Evolutionary conservation across 2,329 filamentous ascomycete genomes (phyloP).

Genomic region (Calycina marina): DNA sequence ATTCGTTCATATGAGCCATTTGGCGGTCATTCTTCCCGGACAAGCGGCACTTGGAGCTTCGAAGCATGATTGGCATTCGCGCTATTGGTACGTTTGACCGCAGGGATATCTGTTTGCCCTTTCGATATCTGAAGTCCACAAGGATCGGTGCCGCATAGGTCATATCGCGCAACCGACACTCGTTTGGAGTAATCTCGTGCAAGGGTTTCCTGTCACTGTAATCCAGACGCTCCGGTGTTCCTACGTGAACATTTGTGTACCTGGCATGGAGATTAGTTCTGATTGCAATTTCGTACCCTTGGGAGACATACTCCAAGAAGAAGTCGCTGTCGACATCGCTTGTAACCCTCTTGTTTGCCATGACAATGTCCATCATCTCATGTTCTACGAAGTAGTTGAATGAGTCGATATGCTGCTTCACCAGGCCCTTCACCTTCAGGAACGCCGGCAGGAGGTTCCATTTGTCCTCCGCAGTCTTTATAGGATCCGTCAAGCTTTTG

Average conservation of each 20-base stretch:
- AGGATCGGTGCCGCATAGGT: slow-evolving; percentile 94
- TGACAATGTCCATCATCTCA: slow-evolving; percentile 92
- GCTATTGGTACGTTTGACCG: slow-evolving; percentile 70
- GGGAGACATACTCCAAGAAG: slow-evolving; percentile 52
- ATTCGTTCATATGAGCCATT: slow-evolving; percentile 90
- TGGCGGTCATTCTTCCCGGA: slow-evolving; percentile 69
- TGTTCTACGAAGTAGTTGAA: slow-evolving; percentile 98
- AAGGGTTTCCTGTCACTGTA: slow-evolving; percentile 55
- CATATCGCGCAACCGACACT: slow-evolving; percentile 90
- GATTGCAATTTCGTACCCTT: background rate
- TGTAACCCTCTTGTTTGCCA: slow-evolving; percentile 74
- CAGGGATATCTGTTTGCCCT: slow-evolving; percentile 62
- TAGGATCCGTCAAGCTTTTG: slow-evolving; percentile 53
- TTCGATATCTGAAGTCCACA: slow-evolving; percentile 81
- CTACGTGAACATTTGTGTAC: slow-evolving; percentile 81
- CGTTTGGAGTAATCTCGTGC: slow-evolving; percentile 77
- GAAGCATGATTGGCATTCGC: slow-evolving; percentile 90
- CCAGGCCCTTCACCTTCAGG: slow-evolving; percentile 85
- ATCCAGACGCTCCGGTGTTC: slow-evolving; percentile 65
- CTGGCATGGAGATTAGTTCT: slow-evolving; percentile 10
- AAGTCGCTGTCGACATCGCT: slow-evolving; percentile 91
- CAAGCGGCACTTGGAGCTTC: slow-evolving; percentile 85
- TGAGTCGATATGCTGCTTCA: slow-evolving; percentile 81
- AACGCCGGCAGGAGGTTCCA: slow-evolving; percentile 97
- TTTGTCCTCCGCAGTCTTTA: slow-evolving; percentile 67